phyloP scores from a whole-genome alignment of 78 protist species.

The Dictyostelium purpureum region DNA sequence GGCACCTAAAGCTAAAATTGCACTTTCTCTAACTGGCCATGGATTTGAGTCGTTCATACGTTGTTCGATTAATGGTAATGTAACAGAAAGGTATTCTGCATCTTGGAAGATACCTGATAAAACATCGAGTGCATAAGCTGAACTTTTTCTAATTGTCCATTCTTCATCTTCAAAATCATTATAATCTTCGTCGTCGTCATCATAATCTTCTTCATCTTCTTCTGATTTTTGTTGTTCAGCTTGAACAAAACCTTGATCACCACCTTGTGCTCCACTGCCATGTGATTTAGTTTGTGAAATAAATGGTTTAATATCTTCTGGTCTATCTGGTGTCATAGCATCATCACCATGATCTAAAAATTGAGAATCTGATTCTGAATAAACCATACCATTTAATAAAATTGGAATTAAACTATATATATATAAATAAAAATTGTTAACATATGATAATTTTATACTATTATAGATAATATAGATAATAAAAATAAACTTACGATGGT shows the following conservation, averaged over 20 bases:
- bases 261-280: neutral
- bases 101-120: slow-evolving; percentile 60
- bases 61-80: slow-evolving; percentile 81
- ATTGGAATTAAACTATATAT: slow-evolving; percentile 50
- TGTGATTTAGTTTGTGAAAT: neutral
- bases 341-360: slow-evolving; percentile 57
- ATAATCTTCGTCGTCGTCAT: slow-evolving; percentile 77
- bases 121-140: slow-evolving; percentile 88
- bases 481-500: slow-evolving; percentile 14
- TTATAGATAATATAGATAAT: neutral
- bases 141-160: slow-evolving; percentile 92
- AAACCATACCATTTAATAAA: slow-evolving; percentile 86
- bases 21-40: slow-evolving; percentile 81
- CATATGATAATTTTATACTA: neutral
- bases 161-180: slow-evolving; percentile 40
- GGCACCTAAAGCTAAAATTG: slow-evolving; percentile 89
- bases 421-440: neutral
- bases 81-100: slow-evolving; percentile 55
- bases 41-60: neutral
- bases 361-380: slow-evolving; percentile 67
- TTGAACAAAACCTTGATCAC: neutral
- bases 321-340: slow-evolving; percentile 68
- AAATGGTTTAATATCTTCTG: slow-evolving; percentile 82
- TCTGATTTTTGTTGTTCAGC: neutral
- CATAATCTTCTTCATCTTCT: slow-evolving; percentile 43